Base-by-base conservation (phyloP, 2,329 filamentous ascomycete species). In the Botrytis porri region DNA sequence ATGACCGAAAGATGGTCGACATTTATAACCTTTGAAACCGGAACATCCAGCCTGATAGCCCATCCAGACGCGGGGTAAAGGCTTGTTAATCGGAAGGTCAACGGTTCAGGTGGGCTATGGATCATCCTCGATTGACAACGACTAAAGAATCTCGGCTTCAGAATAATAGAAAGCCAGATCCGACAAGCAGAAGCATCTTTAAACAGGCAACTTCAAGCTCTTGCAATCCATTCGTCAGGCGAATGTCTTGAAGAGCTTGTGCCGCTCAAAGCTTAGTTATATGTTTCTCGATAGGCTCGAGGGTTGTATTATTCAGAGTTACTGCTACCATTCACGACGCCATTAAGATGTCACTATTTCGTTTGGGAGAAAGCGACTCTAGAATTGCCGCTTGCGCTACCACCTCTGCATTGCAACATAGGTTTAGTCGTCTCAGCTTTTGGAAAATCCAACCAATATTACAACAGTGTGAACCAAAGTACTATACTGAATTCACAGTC, bases 371-470 rank as follows among this genome's bases (percentile, higher is more conserved):
- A n/a, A 51, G 48, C 3, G 10, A 14, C 25, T 16, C 48, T 12
- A 9, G 48, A n/a, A 16, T 0, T 0, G n/a, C n/a, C 48, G 12
- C 12, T n/a, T 54, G 48, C 48, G 48, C 48, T n/a, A n/a, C 4
- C 5, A n/a, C 48, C 22, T 51, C 48, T 0, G 25, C 25, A n/a
- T 12, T n/a, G 12, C 48, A n/a, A 51, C 25, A n/a, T n/a, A 51
- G 48, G 48, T n/a, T 54, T 7, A 0, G 14, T n/a, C 3, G 48
- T 54, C 25, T n/a, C 48, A 54, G 48, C 25, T 14, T 12, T 14
- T n/a, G 12, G 2, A 3, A n/a, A n/a, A n/a, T n/a, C 0, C 25
- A 7, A 6, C 2, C 4, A n/a, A 7, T 6, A 14, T 7, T 3
- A 16, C 12, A n/a, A 3, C 12, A 54, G 5, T 54, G 2, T 14